Conservation (phyloP, 371 early-diverging fungal species). For the Rhizopus sp. region DNA sequence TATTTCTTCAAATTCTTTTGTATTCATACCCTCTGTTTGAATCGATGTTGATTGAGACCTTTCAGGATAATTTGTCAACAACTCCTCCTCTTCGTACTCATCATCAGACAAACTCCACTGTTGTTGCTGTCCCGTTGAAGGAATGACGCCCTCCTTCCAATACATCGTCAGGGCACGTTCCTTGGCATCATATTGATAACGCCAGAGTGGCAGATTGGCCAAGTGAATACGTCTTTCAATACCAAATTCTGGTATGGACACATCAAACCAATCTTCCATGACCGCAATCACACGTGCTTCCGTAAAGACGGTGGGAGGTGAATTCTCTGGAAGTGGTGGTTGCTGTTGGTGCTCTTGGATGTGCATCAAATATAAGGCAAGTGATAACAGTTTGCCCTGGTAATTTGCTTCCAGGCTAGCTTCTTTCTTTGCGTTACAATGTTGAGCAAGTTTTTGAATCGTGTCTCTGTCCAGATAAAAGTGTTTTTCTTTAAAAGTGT, state of each 20-base stretch:
- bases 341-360: conserved; percentile 13
- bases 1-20: conserved; percentile 19
- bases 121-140: conserved; percentile 40
- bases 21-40: conserved; percentile 55
- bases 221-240: conserved; percentile 60
- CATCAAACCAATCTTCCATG: conserved; percentile 55
- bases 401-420: conserved; percentile 72
- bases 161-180: conserved; percentile 49
- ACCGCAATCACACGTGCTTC: conserved; percentile 52
- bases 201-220: conserved; percentile 43
- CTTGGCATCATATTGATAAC: conserved; percentile 38
- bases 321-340: conserved; percentile 23
- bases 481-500: conserved; percentile 45
- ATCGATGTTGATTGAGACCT: conserved; percentile 20
- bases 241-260: conserved; percentile 60
- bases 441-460: conserved; percentile 60
- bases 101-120: conserved; percentile 40
- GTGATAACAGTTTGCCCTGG: conserved; percentile 65
- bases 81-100: conserved; percentile 43
- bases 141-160: conserved; percentile 54
- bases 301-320: conserved; percentile 26
- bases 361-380: conserved; percentile 54
- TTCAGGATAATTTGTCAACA: conserved; percentile 31
- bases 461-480: conserved; percentile 57
- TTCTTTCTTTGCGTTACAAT: conserved; percentile 79